phyloP scores from a whole-genome alignment of 192 early-diverging fungal species.

The Coemansia sp. region DNA sequence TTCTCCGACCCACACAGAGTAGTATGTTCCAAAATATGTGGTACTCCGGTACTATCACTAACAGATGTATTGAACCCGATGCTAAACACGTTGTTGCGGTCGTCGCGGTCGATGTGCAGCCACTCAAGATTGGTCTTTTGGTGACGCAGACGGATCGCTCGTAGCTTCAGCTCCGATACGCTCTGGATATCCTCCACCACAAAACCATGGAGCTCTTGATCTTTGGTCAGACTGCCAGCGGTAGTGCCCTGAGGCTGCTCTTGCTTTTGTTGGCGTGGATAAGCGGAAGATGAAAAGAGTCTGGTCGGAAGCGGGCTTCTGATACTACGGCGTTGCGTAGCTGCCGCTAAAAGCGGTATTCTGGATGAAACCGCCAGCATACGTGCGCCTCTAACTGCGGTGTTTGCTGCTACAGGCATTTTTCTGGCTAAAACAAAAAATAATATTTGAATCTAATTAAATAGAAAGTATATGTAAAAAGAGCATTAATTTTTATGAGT shows the following conservation, averaged over 20 bases:
- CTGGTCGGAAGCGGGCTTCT: not conserved
- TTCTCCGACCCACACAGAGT: slow-evolving; percentile 84
- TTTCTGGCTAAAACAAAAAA: no score
- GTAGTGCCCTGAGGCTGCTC: not conserved
- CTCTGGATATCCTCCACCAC: slow-evolving; percentile 52
- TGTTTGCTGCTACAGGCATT: no score
- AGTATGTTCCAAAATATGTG: slow-evolving; percentile 95
- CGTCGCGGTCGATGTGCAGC: slow-evolving; percentile 83
- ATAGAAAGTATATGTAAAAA: no score
- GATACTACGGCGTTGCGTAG: no score
- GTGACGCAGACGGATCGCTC: slow-evolving; percentile 74
- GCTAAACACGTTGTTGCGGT: slow-evolving; percentile 92
- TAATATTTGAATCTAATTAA: no score
- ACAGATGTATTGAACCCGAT: slow-evolving; percentile 88
- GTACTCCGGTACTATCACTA: slow-evolving; percentile 78
- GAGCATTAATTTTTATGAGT: no score
- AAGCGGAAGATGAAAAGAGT: not conserved
- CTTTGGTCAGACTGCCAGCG: slow-evolving; percentile 15
- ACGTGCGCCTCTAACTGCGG: no score
- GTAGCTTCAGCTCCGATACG: slow-evolving; percentile 77
- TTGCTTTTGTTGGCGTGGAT: not conserved
- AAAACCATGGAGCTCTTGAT: slow-evolving; percentile 44
- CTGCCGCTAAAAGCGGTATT: no score
- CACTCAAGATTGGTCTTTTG: slow-evolving; percentile 79
- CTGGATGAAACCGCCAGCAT: no score